phyloP scores from a whole-genome alignment of 495 filamentous ascomycete genomes.

The Neurospora sp. region DNA sequence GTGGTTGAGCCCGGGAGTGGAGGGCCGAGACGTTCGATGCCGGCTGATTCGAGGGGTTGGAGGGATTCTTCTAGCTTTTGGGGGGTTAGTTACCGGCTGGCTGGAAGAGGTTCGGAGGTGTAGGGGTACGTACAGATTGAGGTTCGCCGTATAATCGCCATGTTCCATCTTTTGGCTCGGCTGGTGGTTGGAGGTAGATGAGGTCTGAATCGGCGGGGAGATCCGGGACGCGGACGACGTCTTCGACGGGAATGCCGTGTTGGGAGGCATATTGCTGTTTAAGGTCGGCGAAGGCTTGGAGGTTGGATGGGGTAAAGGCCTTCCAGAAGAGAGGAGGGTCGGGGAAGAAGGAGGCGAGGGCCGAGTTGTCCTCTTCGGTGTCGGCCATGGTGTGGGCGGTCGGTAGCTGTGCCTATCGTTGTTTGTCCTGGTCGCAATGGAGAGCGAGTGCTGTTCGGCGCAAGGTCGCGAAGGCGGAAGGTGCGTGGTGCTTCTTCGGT shows the following conservation, averaged over 20 bases:
- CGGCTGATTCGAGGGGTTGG: constrained; percentile 55
- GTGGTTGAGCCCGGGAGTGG: not conserved
- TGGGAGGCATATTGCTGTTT: constrained; percentile 28
- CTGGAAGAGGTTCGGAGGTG: not conserved
- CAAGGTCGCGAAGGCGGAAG: not conserved
- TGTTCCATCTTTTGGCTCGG: constrained; percentile 55
- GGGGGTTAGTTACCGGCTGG: not conserved
- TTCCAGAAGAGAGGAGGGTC: constrained; percentile 86
- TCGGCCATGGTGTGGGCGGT: constrained; percentile 26
- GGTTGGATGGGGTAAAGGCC: constrained; percentile 70
- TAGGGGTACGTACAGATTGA: constrained; percentile 42
- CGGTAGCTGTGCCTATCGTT: not conserved
- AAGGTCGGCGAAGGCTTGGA: constrained; percentile 51
- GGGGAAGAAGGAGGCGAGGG: constrained; percentile 46
- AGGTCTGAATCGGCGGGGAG: constrained; percentile 54
- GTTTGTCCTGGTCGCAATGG: not conserved
- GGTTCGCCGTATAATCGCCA: constrained; percentile 66
- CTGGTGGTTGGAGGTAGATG: constrained; percentile 69
- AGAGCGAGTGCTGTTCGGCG: not conserved
- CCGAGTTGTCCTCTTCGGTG: constrained; percentile 25
- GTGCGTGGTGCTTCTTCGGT: not conserved
- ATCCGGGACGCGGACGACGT: constrained; percentile 35
- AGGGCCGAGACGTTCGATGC: constrained; percentile 60
- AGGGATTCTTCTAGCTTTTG: constrained; percentile 50
- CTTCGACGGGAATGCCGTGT: constrained; percentile 21